Conservation (phyloP, 495 filamentous ascomycete species). For the Penicillium salamii region DNA sequence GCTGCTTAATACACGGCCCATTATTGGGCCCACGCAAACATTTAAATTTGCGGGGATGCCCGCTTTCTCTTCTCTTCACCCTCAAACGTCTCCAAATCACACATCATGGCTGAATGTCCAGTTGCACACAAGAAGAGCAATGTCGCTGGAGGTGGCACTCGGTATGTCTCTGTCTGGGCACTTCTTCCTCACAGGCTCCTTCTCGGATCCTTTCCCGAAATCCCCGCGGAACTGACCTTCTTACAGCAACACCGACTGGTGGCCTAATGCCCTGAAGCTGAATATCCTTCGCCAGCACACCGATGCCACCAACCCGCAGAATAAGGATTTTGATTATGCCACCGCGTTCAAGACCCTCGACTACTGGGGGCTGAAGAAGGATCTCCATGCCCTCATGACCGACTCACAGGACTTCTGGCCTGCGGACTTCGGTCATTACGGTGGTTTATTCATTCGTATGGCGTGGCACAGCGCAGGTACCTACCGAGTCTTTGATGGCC, state of each 20-base stretch:
- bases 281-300: constrained; percentile 72
- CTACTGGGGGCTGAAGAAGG: constrained; percentile 69
- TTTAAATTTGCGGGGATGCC: constrained; percentile 8
- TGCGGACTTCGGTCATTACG: constrained; percentile 74
- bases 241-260: constrained; percentile 59
- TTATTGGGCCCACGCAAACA: constrained; percentile 4
- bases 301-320: constrained; percentile 54
- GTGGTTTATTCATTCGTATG: constrained; percentile 73
- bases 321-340: constrained; percentile 63
- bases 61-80: neutral
- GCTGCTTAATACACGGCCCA: constrained; percentile 4
- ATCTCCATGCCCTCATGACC: constrained; percentile 63
- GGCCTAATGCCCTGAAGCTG: constrained; percentile 61
- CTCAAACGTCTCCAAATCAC: neutral
- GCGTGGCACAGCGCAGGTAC: constrained; percentile 76
- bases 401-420: constrained; percentile 77
- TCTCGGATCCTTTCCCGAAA: neutral
- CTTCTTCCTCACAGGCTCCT: neutral
- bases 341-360: constrained; percentile 67
- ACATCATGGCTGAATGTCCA: constrained; percentile 48
- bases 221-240: neutral
- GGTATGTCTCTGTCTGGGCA: neutral
- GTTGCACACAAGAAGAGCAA: constrained; percentile 43
- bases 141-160: constrained; percentile 58
- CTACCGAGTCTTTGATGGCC: constrained; percentile 69